Base-by-base conservation (phyloP, 352 stramenopile genomes). In the Peronospora tabacina region DNA sequence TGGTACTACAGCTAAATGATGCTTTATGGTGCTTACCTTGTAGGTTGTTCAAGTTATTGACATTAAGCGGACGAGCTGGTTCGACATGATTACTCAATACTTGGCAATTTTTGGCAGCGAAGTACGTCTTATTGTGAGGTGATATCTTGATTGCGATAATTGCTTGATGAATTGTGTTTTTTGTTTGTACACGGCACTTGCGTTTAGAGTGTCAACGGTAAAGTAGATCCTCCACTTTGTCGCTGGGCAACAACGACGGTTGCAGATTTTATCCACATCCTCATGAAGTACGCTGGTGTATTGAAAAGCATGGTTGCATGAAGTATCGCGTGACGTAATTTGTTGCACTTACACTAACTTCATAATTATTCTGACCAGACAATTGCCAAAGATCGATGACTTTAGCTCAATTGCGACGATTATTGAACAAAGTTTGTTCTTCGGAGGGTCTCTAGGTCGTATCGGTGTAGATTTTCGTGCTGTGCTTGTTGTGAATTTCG, bases 11-110 rank as follows among this genome's bases (percentile, higher is more conserved):
- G 5, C 20, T 32, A 30, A 20, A 34, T 66, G 15, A 49, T 22
- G 17, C 29, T 28, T 42, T 37, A 9, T 17, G 16, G 16, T 22
- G 17, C 22, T 36, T 16, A 24, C 30, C 5, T 4, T 57, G 35
- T 55, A 94, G 80, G 79, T 82, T 17, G 75, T 90, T 24, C 78
- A 92, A 82, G 48, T 94, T 17, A 90, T 94, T 44, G 85, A 95
- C 45, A 70, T 86, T 29, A 93, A 92, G 58, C 70, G 85, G 24
- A 87, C 85, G 38, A 93, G 81, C 58, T 94, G 82, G 85, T 94
- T 95, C 48, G 83, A 95, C 38, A 81, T 92, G 67, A 88, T 95
- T 44, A 95, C 83, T 7, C 85, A 95, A 50, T 95, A 94, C 61
- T 92, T 81, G 37, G 85, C 85, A 7, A 95, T 95, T 49, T 95